A percentile compares a stretch with the other conserved stretches of the same genome.
phyloP scores from a whole-genome alignment of 2,329 filamentous ascomycete species.

The Cladosporium sp. region DNA sequence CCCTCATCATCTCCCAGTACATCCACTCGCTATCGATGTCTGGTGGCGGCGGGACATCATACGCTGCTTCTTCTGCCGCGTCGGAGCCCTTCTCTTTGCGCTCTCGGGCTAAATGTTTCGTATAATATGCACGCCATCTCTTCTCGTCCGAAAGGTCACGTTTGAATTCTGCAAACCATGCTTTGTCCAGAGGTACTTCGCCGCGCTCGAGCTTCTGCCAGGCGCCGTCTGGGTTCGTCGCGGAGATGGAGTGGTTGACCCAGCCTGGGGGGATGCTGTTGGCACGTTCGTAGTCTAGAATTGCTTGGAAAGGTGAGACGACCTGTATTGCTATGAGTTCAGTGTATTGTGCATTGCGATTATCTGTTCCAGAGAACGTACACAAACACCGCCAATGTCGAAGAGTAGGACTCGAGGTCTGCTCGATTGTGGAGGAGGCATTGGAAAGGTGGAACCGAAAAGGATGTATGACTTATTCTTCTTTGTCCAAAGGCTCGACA shows the following conservation, averaged over 20 bases:
- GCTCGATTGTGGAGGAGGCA: constrained; percentile 16
- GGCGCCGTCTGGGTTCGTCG: constrained; percentile 69
- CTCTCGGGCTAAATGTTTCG: constrained; percentile 21
- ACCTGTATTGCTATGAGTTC: constrained; percentile 53
- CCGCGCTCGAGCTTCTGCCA: constrained; percentile 90
- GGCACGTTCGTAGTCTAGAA: constrained; percentile 80
- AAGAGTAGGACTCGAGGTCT: constrained; percentile 75
- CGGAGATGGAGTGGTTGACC: constrained; percentile 86
- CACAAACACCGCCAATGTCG: constrained; percentile 94
- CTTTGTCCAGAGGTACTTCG: constrained; percentile 67
- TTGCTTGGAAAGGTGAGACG: constrained; percentile 84
- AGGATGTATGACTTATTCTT: constrained; percentile 21
- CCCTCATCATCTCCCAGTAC: constrained; percentile 88
- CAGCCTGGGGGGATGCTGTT: constrained; percentile 78
- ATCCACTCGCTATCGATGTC: constrained; percentile 71
- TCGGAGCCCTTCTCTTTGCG: constrained; percentile 41
- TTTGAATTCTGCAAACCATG: constrained; percentile 74
- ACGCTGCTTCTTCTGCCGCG: constrained; percentile 26
- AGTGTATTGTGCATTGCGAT: background rate
- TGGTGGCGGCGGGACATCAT: constrained; percentile 58
- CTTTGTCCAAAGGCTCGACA: constrained; percentile 18
- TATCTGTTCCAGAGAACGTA: constrained; percentile 52
- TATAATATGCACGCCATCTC: constrained; percentile 64
- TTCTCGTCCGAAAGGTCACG: constrained; percentile 62
- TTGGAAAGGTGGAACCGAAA: constrained; percentile 21